Conservation (phyloP, 1,284 basidiomycete genomes). For the Schizophyllum commune region DNA sequence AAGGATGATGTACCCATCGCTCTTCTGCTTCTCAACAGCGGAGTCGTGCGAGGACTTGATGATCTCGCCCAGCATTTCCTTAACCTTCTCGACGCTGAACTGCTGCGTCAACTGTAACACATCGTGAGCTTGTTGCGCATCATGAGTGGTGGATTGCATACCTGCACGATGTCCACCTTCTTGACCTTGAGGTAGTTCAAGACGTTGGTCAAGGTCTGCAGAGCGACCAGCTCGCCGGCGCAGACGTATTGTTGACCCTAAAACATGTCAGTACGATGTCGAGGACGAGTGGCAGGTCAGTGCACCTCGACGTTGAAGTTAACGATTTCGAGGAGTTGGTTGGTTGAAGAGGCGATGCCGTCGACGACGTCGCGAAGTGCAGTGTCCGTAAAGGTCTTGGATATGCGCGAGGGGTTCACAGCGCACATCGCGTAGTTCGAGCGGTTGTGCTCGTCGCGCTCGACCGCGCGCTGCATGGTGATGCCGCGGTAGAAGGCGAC, state of each 20-base stretch:
- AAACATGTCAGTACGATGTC: slow-evolving; percentile 7
- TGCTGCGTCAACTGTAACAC: slow-evolving; percentile 68
- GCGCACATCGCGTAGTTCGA: slow-evolving; percentile 99
- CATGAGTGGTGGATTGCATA: slow-evolving; percentile 23
- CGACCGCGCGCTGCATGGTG: slow-evolving; percentile 98
- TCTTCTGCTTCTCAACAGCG: slow-evolving; percentile 74
- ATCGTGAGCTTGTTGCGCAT: slow-evolving; percentile 1
- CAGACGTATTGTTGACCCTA: slow-evolving; percentile 97
- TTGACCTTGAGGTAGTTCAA: slow-evolving; percentile 95
- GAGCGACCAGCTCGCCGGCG: slow-evolving; percentile 89
- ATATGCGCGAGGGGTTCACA: slow-evolving; percentile 93
- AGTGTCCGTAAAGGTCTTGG: slow-evolving; percentile 87
- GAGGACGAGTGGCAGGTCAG: slow-evolving; percentile 6
- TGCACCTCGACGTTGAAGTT: slow-evolving; percentile 94
- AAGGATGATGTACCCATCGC: slow-evolving; percentile 87
- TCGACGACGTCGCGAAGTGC: slow-evolving; percentile 95
- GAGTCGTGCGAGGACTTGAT: slow-evolving; percentile 77
- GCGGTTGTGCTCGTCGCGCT: slow-evolving; percentile 87
- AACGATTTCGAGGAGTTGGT: slow-evolving; percentile 88
- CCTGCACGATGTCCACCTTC: slow-evolving; percentile 94
- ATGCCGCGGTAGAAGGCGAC: slow-evolving; percentile 99
- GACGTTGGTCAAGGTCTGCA: slow-evolving; percentile 93
- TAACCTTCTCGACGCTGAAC: slow-evolving; percentile 81
- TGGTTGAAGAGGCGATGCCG: slow-evolving; percentile 70
- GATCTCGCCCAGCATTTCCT: slow-evolving; percentile 88